Evolutionary conservation across 106 monocot species (phyloP).

Genomic region (Agapanthus africanus): DNA sequence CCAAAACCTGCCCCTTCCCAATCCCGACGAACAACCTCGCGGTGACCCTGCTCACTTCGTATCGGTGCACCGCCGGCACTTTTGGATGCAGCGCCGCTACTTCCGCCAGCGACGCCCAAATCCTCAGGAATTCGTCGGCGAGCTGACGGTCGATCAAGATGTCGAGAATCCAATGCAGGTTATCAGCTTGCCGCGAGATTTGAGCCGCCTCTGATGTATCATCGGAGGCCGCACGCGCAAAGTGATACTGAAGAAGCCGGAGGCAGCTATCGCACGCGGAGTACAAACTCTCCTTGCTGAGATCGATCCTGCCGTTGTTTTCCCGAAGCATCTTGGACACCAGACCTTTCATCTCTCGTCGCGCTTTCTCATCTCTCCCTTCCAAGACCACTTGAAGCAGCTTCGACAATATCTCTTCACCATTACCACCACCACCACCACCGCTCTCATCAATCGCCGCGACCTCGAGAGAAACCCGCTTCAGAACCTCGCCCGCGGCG

Average conservation of each 20-base stretch:
- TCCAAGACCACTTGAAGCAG: conserved; percentile 91
- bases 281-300: conserved; percentile 81
- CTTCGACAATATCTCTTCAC: conserved; percentile 71
- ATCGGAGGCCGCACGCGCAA: conserved; percentile 33
- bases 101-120: conserved; percentile 66
- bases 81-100: conserved; percentile 48
- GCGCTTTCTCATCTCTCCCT: conserved; percentile 92
- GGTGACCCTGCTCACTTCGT: conserved; percentile 83
- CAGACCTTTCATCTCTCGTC: conserved; percentile 91
- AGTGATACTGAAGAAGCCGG: conserved; percentile 37
- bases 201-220: conserved; percentile 41
- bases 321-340: conserved; percentile 95
- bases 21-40: conserved; percentile 73
- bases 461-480: conserved; percentile 67
- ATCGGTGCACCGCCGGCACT: conserved; percentile 65
- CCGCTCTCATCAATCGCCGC: conserved; percentile 19
- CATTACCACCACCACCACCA: conserved; percentile 2
- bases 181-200: conserved; percentile 82
- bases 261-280: conserved; percentile 68
- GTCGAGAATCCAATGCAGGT: conserved; percentile 87
- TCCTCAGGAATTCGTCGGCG: conserved; percentile 74
- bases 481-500: conserved; percentile 75
- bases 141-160: conserved; percentile 79
- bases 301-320: conserved; percentile 42
- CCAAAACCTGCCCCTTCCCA: conserved; percentile 86